Percentiles rank a stretch among this genome's conserved stretches.
These are phyloP conservation scores for Zasmidium citrigriseum DNA, from an alignment of 2,329 filamentous ascomycete species.

Conservation along the genomic window DNA sequence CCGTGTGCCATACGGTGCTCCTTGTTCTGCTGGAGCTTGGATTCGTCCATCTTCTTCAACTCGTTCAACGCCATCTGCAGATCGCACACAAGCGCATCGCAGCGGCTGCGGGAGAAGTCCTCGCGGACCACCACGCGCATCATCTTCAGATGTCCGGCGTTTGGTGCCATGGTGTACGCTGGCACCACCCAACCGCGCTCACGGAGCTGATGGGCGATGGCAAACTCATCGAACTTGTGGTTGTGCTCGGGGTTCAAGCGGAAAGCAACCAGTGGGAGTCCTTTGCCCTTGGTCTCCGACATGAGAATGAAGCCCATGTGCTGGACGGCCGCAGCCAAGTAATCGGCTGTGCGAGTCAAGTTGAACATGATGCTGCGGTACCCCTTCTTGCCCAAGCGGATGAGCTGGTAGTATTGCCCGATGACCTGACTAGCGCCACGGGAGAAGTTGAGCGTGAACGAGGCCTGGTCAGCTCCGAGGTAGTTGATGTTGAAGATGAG, in stretches of 20 bases:
- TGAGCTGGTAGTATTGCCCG: slow-evolving; percentile 96
- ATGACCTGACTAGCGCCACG: slow-evolving; percentile 94
- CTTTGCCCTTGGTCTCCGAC: slow-evolving; percentile 74
- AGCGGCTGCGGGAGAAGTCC: slow-evolving; percentile 82
- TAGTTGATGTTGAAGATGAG: slow-evolving; percentile 99
- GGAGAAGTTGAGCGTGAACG: slow-evolving; percentile 96
- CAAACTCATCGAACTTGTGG: slow-evolving; percentile 58
- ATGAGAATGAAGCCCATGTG: slow-evolving; percentile 83
- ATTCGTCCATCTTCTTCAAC: slow-evolving; percentile 72
- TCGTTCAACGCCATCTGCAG: slow-evolving; percentile 74
- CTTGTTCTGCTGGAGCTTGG: slow-evolving; percentile 68
- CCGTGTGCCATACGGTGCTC: slow-evolving; percentile 40
- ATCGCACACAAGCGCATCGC: slow-evolving; percentile 75
- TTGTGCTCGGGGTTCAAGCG: slow-evolving; percentile 63
- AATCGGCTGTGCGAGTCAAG: slow-evolving; percentile 85
- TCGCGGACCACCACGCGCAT: slow-evolving; percentile 90
- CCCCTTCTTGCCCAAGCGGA: slow-evolving; percentile 87
- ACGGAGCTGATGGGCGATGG: slow-evolving; percentile 76
- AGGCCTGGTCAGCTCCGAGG: slow-evolving; percentile 90
- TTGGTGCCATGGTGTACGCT: slow-evolving; percentile 94
- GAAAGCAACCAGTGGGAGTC: slow-evolving; percentile 89
- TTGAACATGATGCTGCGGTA: slow-evolving; percentile 95
- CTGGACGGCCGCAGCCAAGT: slow-evolving; percentile 73
- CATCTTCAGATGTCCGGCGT: slow-evolving; percentile 82
- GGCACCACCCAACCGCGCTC: slow-evolving; percentile 90